Conservation (phyloP, 306 rosid species). For the Cucumis cinereus region DNA sequence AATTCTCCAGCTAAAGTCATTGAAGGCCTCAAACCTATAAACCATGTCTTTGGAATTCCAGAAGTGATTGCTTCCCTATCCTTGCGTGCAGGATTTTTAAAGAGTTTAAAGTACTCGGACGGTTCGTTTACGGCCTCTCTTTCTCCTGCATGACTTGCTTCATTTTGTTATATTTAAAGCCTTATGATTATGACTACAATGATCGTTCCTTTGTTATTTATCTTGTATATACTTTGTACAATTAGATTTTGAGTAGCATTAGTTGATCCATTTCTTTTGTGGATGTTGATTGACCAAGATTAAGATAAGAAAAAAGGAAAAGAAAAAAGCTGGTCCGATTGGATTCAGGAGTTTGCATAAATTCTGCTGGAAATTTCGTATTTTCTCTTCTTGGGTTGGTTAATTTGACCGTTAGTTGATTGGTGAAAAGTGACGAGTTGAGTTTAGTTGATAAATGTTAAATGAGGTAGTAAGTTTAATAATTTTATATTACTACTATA, state of each 20-base stretch:
- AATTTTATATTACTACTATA: too few relatives aligned
- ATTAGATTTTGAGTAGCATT: background rate
- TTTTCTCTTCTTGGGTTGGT: too few relatives aligned
- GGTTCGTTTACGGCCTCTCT: slow-evolving; percentile 31
- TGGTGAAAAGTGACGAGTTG: too few relatives aligned
- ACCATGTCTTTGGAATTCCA: slow-evolving; percentile 45
- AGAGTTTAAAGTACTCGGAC: slow-evolving; percentile 28
- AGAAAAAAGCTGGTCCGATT: background rate
- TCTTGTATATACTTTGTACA: background rate
- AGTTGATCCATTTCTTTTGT: background rate
- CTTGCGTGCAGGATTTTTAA: slow-evolving; percentile 20
- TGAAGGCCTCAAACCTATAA: slow-evolving; percentile 20
- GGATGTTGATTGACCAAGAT: background rate
- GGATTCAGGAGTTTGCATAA: background rate
- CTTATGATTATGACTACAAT: background rate
- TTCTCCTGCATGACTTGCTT: slow-evolving; percentile 15
- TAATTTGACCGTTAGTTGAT: too few relatives aligned
- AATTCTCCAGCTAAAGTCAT: slow-evolving; percentile 17
- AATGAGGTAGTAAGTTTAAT: too few relatives aligned
- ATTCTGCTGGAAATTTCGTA: background rate
- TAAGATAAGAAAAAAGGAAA: too few relatives aligned
- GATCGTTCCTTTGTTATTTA: background rate
- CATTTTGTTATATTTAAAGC: background rate
- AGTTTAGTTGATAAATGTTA: too few relatives aligned
- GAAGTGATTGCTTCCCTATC: slow-evolving; percentile 29